Evolutionary conservation across 345 rosid genomes (phyloP), one percentile per base, ranked within the genome.

Genomic region (Eucalyptus regnans): DNA sequence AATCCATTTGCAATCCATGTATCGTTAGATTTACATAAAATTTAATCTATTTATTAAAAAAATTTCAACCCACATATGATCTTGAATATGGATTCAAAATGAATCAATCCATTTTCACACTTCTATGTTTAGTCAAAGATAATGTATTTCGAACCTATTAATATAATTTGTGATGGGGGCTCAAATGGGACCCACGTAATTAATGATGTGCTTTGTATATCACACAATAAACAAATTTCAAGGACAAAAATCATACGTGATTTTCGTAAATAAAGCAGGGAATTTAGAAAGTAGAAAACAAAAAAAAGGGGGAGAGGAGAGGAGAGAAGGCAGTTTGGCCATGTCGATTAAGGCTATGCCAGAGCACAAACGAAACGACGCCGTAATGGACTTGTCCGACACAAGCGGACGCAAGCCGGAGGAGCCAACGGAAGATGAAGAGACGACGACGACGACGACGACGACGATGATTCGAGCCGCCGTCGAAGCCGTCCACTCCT

Each of bases 401-500:
- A 9, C 85, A 0, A 79, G 86, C 86, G 66, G 86, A 25, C 37
- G 17, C 22, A 18, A 13, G 27, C 64, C 14, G 13, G 41, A 71
- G 81, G 81, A 71, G 81, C 14, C 86, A 56, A 10, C 44, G 44
- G 62, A 43, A 60, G 85, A 56, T 16, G 87, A 46, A 37, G n/a
- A 48, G 87, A 64, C 49, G 88, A 64, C 83, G 83, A 5, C 58
- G 88, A 76, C 37, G 44, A 18, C 89, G 84, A 56, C 58, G 56
- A 5, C 29, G 89, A 64, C 29, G 46, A 96, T 93, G 97, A 93
- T 95, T 81, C 94, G 96, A 90, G 88, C 89, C 37, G 79, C 96
- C 41, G 97, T 97, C 15, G 96, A 97, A 91, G 96, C 96, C 83
- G 93, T 98, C 54, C 98, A 97, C 91, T 93, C 96, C 50, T 90